Evolutionary conservation across 768 basidiomycete genomes (phyloP), one percentile per base, ranked within the genome.

Genomic region (Nevesoporus exiguus): DNA sequence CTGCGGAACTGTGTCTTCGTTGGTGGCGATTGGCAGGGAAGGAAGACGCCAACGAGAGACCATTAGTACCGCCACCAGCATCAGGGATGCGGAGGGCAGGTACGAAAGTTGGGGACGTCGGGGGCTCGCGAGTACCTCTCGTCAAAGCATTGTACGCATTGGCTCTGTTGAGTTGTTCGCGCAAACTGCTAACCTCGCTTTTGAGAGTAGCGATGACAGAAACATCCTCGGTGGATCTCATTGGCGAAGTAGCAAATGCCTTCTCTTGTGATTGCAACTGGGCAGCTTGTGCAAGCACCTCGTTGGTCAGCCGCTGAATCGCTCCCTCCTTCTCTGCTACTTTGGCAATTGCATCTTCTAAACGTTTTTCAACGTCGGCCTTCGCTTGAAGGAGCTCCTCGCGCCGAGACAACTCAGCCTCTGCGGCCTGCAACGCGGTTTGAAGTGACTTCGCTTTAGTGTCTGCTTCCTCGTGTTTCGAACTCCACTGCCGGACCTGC

Each of bases 101-200:
- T 9, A 88, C 85, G 59, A 94, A 95, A 4, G 90, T 90, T 1
- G 94, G 93, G 3, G 92, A 93, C 22, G 84, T 74, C 5, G 90
- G 89, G 21, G 85, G 83, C 17, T 91, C 85, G 34, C 86, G 84
- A 40, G 80, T 69, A 29, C 87, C 84, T 59, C 86, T 83, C 11
- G 92, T 94, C 47, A 97, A 80, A 15, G 83, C 80, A 61, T 93
- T 92, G 62, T 97, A 81, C 9, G 97, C 93, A 66, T 95, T 93
- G n/a, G 93, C 85, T 30, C 96, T 85, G 63, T 95, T 95, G 59
- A 98, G 84, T 67, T 98, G 96, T 67, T 99, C 97, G 55, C 93
- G 91, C 29, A 98, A 80, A 63, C 76, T 87, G 72, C 88, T 86
- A 61, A 99, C 87, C 76, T 99, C 97, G 61, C 84, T 90, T 72